Percentiles rank a stretch among this genome's conserved stretches.
These are phyloP conservation scores for Trametes sp. DNA, from an alignment of 1,284 basidiomycete species.

Conservation along the genomic window DNA sequence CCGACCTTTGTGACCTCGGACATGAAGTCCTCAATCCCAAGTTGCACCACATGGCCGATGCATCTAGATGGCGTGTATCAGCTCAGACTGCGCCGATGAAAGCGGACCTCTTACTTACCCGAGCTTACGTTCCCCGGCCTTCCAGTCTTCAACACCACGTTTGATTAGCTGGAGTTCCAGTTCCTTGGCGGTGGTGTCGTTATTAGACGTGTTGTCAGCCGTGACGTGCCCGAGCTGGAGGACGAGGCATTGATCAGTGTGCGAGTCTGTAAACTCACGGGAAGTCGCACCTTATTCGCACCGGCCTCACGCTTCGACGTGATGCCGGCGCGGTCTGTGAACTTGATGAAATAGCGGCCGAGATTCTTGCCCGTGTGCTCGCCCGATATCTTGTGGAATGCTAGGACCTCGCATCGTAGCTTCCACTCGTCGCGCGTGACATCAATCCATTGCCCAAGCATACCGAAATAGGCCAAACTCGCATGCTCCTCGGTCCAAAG, in stretches of 20 bases:
- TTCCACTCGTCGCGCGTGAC: not conserved
- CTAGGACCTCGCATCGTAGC: conserved; percentile 28
- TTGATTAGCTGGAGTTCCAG: not conserved
- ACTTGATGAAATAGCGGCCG: conserved; percentile 33
- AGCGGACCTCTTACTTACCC: not conserved
- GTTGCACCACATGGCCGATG: conserved; percentile 11
- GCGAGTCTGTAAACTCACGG: no score
- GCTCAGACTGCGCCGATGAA: not conserved
- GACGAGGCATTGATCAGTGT: not conserved
- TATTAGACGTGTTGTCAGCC: not conserved
- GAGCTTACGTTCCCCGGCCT: not conserved
- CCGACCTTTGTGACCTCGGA: not conserved
- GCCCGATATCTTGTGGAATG: conserved; percentile 35
- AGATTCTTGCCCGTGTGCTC: conserved; percentile 39
- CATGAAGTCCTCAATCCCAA: not conserved
- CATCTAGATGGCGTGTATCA: not conserved
- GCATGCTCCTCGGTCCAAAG: conserved; percentile 16
- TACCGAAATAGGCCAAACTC: conserved; percentile 5
- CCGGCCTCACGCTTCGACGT: conserved; percentile 23
- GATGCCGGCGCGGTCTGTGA: conserved; percentile 38
- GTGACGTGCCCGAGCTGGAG: not conserved
- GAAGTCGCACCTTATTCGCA: conserved; percentile 37
- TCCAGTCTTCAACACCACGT: not conserved
- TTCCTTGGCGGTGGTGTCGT: not conserved
- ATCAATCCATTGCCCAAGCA: conserved; percentile 13